Base-by-base conservation (phyloP, 306 rosid genomes). In the Trichosanthes truncata region DNA sequence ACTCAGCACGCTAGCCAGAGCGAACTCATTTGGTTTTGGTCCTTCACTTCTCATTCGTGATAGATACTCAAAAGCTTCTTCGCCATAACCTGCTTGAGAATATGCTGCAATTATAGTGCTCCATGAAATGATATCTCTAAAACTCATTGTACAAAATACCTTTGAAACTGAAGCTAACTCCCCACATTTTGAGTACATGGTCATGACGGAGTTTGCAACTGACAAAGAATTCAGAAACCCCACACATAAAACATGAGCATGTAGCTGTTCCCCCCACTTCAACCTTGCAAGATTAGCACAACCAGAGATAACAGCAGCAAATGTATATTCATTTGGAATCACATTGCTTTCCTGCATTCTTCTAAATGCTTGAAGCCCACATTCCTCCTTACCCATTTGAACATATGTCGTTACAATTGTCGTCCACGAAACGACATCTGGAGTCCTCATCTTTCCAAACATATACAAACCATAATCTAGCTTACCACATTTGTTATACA, bases 391-490 rank as follows among this genome's bases (percentile, higher is more conserved):
- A 59, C 92, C 93, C 79, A 77, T 83, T 76, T 91, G 90, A 43
- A 79, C 78, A 60, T 83, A 86, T 1, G 91, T 77, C 3, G 88
- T 82, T 45, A 91, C 88, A 75, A 91, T 83, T 79, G 84, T 85
- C 45, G 89, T 93, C 98, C 98, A 93, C 8, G 93, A 91, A 84
- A 90, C 97, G n/a, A 93, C 91, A 74, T 93, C 92, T 3, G 79
- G 91, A 35, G 66, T 81, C 76, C 86, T 81, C 91, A 88, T 87
- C 66, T 87, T 83, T 13, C 79, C 86, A 82, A 90, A 91, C 87
- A 93, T 86, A 43, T 69, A 88, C 80, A 84, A 75, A 52, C 89
- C 89, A 45, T 86, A 86, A 66, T 85, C 91, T 51, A 90, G 84
- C 80, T 91, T 93, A 51, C 93, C 89, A 60, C 97, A 91, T 87